These are phyloP conservation scores for Leishmania lainsoni DNA, from an alignment of 208 protist species.

Conservation along the genomic window DNA sequence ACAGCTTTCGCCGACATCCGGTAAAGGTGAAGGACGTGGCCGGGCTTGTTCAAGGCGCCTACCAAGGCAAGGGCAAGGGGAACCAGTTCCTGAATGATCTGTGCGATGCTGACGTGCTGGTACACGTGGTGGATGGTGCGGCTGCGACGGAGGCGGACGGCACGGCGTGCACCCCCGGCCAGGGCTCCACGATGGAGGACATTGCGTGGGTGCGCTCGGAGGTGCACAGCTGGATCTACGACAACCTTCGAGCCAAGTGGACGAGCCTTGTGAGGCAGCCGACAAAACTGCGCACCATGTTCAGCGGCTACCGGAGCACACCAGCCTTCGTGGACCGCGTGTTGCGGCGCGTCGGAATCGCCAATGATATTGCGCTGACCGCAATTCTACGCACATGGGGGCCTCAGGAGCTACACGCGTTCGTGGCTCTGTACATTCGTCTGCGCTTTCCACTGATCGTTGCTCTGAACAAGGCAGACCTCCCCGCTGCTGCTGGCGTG, in stretches of 20 bases:
- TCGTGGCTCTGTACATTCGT: slow-evolving; percentile 90
- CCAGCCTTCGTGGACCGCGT: slow-evolving; percentile 73
- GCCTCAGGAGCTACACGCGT: slow-evolving; percentile 77
- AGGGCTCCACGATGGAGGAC: slow-evolving; percentile 79
- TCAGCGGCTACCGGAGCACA: slow-evolving; percentile 90
- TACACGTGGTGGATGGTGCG: slow-evolving; percentile 94
- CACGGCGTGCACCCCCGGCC: slow-evolving; percentile 56
- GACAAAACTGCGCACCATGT: slow-evolving; percentile 84
- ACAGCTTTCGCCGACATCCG: slow-evolving; percentile 71
- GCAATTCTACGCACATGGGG: slow-evolving; percentile 54
- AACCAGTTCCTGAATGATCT: slow-evolving; percentile 97
- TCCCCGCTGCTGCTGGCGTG: slow-evolving; percentile 50
- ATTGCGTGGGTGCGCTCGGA: slow-evolving; percentile 92
- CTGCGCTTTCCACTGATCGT: slow-evolving; percentile 92
- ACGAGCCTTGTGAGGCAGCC: slow-evolving; percentile 61
- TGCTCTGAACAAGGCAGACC: slow-evolving; percentile 93
- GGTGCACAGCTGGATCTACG: slow-evolving; percentile 95
- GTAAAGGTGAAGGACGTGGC: slow-evolving; percentile 92
- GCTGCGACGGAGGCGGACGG: slow-evolving; percentile 91
- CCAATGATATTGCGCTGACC: slow-evolving; percentile 41
- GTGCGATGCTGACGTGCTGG: slow-evolving; percentile 91
- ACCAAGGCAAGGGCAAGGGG: slow-evolving; percentile 89
- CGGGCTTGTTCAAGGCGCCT: slow-evolving; percentile 95
- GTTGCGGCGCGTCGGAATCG: slow-evolving; percentile 59
- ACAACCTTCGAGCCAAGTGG: slow-evolving; percentile 92